These are phyloP conservation scores for Aspergillus indologenus DNA, from an alignment of 495 filamentous ascomycete genomes.

Conservation along the genomic window DNA sequence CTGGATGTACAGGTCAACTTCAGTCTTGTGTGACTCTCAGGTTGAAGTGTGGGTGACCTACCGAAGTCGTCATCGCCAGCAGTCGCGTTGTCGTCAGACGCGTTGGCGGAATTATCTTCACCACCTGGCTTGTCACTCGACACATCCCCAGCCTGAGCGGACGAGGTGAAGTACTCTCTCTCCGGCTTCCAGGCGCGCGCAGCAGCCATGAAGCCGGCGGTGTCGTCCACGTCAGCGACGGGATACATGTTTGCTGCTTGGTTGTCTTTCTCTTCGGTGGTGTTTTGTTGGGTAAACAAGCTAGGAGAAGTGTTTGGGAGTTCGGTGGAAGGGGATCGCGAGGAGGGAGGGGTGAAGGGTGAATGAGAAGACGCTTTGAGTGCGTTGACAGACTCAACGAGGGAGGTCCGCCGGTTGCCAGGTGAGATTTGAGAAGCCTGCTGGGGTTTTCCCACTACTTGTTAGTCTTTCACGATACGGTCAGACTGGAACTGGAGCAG, in stretches of 20 bases:
- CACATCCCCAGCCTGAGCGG: constrained; percentile 5
- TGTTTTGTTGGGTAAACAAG: neutral
- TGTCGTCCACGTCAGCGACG: constrained; percentile 24
- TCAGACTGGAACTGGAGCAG: neutral
- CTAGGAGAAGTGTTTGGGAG: neutral
- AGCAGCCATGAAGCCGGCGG: constrained; percentile 27
- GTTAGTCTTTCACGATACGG: neutral
- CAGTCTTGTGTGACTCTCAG: neutral
- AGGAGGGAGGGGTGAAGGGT: neutral
- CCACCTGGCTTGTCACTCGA: neutral
- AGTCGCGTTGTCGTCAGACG: neutral
- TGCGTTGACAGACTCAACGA: neutral
- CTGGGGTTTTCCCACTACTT: neutral
- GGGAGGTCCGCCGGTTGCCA: neutral
- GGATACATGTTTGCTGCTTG: constrained; percentile 10
- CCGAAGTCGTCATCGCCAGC: neutral
- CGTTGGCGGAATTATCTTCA: neutral
- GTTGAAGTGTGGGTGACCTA: neutral
- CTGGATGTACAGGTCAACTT: neutral
- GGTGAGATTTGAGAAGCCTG: neutral
- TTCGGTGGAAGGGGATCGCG: neutral
- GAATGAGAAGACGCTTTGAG: neutral
- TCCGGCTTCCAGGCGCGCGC: constrained; percentile 18
- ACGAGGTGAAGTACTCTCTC: constrained; percentile 1
- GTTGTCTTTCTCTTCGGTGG: neutral